Base-by-base conservation (phyloP, 2,329 filamentous ascomycete species). In the Penicillium sp. region DNA sequence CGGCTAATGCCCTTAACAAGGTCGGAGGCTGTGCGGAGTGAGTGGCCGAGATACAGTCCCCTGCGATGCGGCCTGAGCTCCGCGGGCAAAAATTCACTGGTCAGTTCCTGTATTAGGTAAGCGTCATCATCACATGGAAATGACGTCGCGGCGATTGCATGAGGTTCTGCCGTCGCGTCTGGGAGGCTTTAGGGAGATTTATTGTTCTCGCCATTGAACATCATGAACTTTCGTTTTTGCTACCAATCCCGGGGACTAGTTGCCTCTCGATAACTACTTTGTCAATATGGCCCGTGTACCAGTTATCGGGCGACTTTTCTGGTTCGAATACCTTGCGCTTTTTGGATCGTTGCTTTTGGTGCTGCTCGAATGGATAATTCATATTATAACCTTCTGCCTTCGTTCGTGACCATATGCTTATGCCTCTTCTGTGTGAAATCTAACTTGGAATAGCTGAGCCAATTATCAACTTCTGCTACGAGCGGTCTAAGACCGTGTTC, bases 321-420 rank as follows among this genome's bases (percentile, higher is more conserved):
- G 82, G 77, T 85, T 85, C 78, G 93, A 99, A 81, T 98, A 98
- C 80, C 79, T 96, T 66, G 92, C 93, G 45, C 86, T 99, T 48
- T 79, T 95, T 51, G 88, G 89, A 59, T 98, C 94, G 7, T 91
- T 98, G 71, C 72, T 92, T 56, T 86, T 99, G 44, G 89, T 98
- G 62, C 84, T 88, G 51, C 84, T 97, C 67, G 95, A 99, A 78
- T 88, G 89, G 60, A 73, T 96, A 64, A 90, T 97, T 70, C 89
- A 94, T 70, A 83, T 96, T 62, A 86, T 97, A 65, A 98, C 95
- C 1, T 86, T 97, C 64, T 91, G 92, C 41, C 85, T 99, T 47
- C 95, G 91, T 93, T 81, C 75, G 90, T 81, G 19, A 29, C n/a
- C 11, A 38, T n/a, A 23, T 53, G 19, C 23, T 46, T 23, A n/a